Evolutionary conservation across 257 asterid species (phyloP).

Genomic region (Anisodus acutangulus): DNA sequence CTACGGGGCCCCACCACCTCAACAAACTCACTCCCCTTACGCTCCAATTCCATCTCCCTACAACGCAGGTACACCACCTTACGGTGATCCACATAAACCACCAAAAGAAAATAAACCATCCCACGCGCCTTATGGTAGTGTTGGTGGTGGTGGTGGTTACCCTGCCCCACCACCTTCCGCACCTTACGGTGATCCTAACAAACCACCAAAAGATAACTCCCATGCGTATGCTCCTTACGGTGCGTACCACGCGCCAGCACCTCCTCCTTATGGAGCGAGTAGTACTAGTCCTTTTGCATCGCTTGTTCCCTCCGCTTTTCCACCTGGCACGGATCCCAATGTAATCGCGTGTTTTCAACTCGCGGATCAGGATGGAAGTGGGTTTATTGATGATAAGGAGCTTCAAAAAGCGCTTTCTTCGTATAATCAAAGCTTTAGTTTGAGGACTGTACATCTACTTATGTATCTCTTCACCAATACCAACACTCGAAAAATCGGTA

Average conservation of each 20-base stretch:
- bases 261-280: constrained; percentile 26
- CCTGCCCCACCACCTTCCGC: constrained; percentile 31
- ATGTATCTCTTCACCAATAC: constrained; percentile 88
- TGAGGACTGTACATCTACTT: constrained; percentile 93
- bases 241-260: constrained; percentile 36
- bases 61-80: background rate
- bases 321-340: constrained; percentile 94
- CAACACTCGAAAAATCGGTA: constrained; percentile 81
- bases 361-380: constrained; percentile 96
- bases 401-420: constrained; percentile 83
- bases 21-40: constrained; percentile 36
- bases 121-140: background rate
- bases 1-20: background rate
- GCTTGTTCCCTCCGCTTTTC: constrained; percentile 76
- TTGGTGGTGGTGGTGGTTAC: background rate
- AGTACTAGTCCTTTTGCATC: constrained; percentile 62
- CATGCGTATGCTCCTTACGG: constrained; percentile 46
- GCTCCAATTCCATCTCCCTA: constrained; percentile 7
- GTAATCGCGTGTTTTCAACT: constrained; percentile 74
- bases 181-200: constrained; percentile 34
- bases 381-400: constrained; percentile 92
- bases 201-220: constrained; percentile 9
- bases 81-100: constrained; percentile 26
- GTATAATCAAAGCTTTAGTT: constrained; percentile 77
- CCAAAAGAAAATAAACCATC: constrained; percentile 24